Evolutionary conservation across 1,284 basidiomycete genomes (phyloP).

Genomic region (Phaffia rhodozyma): DNA sequence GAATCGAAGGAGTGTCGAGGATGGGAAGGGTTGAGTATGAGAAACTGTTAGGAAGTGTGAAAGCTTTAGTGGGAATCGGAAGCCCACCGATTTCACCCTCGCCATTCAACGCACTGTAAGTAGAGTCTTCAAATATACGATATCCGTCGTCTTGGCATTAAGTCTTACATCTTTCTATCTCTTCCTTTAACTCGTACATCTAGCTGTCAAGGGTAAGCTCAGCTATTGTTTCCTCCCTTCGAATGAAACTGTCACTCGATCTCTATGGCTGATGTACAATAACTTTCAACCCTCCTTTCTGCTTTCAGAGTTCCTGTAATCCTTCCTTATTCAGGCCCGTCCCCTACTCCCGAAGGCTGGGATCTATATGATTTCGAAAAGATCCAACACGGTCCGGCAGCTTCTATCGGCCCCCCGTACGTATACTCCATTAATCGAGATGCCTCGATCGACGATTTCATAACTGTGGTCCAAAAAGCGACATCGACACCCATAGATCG

Average conservation of each 20-base stretch:
- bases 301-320: constrained; percentile 24
- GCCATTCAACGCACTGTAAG: constrained; percentile 30
- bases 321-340: constrained; percentile 25
- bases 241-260: no score
- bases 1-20: constrained; percentile 22
- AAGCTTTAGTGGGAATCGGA: constrained; percentile 31
- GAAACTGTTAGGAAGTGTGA: constrained; percentile 24
- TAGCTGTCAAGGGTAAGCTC: constrained; percentile 27
- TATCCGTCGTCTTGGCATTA: background rate
- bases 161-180: no score
- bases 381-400: constrained; percentile 30
- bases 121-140: background rate
- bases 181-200: background rate
- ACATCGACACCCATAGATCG: constrained; percentile 17
- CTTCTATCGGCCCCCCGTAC: constrained; percentile 29
- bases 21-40: constrained; percentile 25
- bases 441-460: constrained; percentile 15
- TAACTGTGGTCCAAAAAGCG: constrained; percentile 15
- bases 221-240: constrained; percentile 10
- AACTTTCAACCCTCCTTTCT: no score
- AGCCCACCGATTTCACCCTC: constrained; percentile 29
- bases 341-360: constrained; percentile 25
- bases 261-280: no score
- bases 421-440: constrained; percentile 28
- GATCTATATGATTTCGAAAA: constrained; percentile 21